These are phyloP conservation scores for Gossypium lobatum DNA, from an alignment of 441 rosid species.

Conservation along the genomic window DNA sequence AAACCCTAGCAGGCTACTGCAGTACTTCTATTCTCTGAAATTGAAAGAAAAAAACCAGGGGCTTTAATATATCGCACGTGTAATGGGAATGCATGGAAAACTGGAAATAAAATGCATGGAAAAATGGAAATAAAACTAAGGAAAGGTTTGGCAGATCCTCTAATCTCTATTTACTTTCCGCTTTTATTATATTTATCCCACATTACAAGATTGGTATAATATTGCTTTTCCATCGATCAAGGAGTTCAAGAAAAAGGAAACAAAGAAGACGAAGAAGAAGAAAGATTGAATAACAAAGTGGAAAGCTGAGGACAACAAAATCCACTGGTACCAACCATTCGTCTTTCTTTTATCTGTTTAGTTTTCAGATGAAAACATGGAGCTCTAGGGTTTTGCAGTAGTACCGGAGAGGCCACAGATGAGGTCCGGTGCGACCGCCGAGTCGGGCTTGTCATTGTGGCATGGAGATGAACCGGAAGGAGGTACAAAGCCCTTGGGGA, in stretches of 20 bases:
- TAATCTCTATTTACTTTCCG: background rate
- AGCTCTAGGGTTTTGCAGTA: slow-evolving; percentile 30
- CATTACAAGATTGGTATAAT: background rate
- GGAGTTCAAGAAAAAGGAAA: background rate
- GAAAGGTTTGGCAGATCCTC: background rate
- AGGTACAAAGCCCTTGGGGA: slow-evolving; percentile 73
- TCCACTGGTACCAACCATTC: background rate
- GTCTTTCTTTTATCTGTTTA: background rate
- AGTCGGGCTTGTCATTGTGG: slow-evolving; percentile 56
- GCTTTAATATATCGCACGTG: background rate
- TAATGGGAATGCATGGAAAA: no score
- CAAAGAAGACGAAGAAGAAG: background rate
- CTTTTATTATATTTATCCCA: background rate
- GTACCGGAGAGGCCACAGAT: slow-evolving; percentile 41
- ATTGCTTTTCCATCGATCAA: background rate
- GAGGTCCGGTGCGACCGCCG: slow-evolving; percentile 22
- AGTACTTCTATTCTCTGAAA: background rate
- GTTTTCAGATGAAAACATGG: background rate
- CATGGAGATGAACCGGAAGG: slow-evolving; percentile 83
- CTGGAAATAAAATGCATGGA: no score
- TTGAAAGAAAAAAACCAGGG: background rate
- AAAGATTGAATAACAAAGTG: background rate
- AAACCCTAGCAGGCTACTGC: background rate
- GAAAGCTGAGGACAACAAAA: background rate
- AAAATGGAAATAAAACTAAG: background rate